Evolutionary conservation across 2,329 filamentous ascomycete genomes (phyloP), one percentile per base, ranked within the genome.

Genomic region (Amphichorda felina): DNA sequence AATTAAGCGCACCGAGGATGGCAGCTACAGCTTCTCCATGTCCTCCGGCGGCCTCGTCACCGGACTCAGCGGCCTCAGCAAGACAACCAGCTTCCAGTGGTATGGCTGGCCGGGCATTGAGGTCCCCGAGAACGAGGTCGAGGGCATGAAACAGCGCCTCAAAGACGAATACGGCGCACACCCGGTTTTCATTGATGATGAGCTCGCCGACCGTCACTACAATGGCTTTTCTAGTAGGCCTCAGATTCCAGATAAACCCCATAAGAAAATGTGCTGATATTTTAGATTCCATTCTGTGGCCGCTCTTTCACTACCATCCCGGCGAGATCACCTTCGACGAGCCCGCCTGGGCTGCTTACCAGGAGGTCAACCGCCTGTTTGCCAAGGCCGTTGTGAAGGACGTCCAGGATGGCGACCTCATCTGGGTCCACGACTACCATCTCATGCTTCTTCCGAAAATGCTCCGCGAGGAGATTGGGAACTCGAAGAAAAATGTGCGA

Each of bases 371-470:
- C 61, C 76, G 82, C 33, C 70, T 94, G 7, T 98, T 96, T 51
- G 89, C 91, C 40, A 80, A 89, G 62, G 79, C 82, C 11, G 81
- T 98, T 45, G 78, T 82, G 38, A 79, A 81, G 48, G 84, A 94
- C 49, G 84, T 95, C 9, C 75, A 88, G 56, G 89, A 96, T 55
- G 88, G 87, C 38, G 91, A 98, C 59, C 64, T 95, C 50, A 82
- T 98, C 50, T 98, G 91, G 91, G 85, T 98, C 5, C 91, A 98
- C 57, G 91, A 98, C 60, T 98, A 96, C 63, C 91, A 98, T 59
- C 68, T 96, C 42, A 96, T 96, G 88, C 78, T 98, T 15, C 72
- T 98, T 24, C 91, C 91, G 22, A 78, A 89, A 52, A 93, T 96
- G 87, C 72, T 98, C 40, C 84, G 91, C 42, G 83, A 94, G 50